Conservation (phyloP, 441 rosid species). For the Aquilaria agallochum region DNA sequence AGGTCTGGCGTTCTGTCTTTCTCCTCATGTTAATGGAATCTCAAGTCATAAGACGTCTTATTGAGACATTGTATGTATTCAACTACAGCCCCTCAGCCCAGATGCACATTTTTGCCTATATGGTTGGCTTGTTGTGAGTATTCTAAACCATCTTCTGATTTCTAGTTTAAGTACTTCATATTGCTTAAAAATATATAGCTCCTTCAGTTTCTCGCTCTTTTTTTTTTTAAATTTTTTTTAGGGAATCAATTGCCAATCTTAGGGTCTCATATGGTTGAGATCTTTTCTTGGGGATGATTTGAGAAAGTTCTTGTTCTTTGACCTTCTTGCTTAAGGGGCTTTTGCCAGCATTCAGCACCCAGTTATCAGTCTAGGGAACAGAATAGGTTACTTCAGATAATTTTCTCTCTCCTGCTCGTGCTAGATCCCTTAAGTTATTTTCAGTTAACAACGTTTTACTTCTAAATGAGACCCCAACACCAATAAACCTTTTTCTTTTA, state of each 20-base stretch:
- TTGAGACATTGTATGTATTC: conserved; percentile 52
- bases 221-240: background rate
- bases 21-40: conserved; percentile 64
- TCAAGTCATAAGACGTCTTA: conserved; percentile 66
- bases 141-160: conserved; percentile 4
- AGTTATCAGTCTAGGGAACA: no score
- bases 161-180: background rate
- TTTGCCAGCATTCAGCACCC: no score
- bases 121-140: conserved; percentile 67
- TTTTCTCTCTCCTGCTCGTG: no score
- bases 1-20: conserved; percentile 50
- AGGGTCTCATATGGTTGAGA: background rate
- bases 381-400: no score
- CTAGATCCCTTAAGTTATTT: no score
- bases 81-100: conserved; percentile 67
- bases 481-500: no score
- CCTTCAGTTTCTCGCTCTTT: background rate
- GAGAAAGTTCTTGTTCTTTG: no score
- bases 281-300: background rate
- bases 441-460: no score
- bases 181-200: background rate
- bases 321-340: no score
- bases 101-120: conserved; percentile 63
- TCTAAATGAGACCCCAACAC: no score
- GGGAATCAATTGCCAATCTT: background rate